Percentiles rank a stretch among this genome's conserved stretches.
phyloP scores from a whole-genome alignment of 1,139 yeast genomes.

The Suhomyces yuchorum region DNA sequence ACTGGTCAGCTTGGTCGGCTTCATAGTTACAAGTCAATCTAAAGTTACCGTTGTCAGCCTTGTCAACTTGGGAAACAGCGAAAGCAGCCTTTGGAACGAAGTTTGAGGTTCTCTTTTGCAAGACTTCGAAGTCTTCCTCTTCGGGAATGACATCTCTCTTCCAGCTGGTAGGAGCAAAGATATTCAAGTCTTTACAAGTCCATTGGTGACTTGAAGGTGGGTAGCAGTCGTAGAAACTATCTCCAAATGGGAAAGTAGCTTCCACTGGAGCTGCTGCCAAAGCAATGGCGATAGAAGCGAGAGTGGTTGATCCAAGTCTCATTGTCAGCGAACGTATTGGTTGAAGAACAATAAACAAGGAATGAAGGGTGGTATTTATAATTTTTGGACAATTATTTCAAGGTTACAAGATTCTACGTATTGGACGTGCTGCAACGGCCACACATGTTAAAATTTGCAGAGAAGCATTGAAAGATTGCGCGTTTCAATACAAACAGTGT shows the following conservation, averaged over 20 bases:
- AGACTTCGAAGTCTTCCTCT: constrained; percentile 27
- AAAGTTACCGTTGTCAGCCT: constrained; percentile 21
- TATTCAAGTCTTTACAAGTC: constrained; percentile 8
- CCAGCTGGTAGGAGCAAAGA: constrained; percentile 8
- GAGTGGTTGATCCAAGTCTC: constrained; percentile 11
- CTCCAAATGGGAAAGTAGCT: constrained; percentile 14
- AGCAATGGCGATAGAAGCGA: constrained; percentile 14
- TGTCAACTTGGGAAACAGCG: constrained; percentile 25
- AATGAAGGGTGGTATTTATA: constrained; percentile 8
- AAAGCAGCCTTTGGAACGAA: constrained; percentile 27
- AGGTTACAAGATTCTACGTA: neutral
- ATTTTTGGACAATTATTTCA: neutral
- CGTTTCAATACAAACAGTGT: constrained; percentile 2
- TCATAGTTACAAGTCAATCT: constrained; percentile 26
- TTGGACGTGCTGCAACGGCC: constrained; percentile 1
- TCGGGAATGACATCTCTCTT: constrained; percentile 23
- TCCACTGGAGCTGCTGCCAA: constrained; percentile 12
- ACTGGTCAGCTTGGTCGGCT: constrained; percentile 23
- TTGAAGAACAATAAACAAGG: neutral
- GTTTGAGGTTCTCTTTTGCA: constrained; percentile 25
- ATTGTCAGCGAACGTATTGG: constrained; percentile 10
- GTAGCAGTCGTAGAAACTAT: constrained; percentile 10
- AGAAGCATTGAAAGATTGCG: neutral
- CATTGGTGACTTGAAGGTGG: constrained; percentile 7
- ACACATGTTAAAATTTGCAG: neutral